Conservation (phyloP, 1,284 basidiomycete species). For the Agroathelia rolfsii region DNA sequence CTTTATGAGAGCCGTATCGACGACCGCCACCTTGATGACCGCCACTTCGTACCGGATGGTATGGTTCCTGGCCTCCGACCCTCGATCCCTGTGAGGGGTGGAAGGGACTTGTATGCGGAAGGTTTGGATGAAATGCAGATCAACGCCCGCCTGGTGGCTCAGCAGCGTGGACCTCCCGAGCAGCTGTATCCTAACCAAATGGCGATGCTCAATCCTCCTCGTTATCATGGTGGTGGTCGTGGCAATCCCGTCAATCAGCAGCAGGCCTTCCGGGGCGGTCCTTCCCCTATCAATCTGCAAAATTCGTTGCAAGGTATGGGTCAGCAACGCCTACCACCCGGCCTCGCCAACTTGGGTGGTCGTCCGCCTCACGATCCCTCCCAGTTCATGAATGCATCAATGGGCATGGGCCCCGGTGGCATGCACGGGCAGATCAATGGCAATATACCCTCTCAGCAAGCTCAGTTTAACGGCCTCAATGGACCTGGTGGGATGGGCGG, state of each 20-base stretch:
- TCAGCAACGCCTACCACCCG: slow-evolving; percentile 64
- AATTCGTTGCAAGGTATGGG: slow-evolving; percentile 33
- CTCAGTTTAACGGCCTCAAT: slow-evolving; percentile 42
- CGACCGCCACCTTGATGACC: slow-evolving; percentile 61
- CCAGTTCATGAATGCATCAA: slow-evolving; percentile 48
- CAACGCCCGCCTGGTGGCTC: slow-evolving; percentile 44
- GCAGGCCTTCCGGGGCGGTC: slow-evolving; percentile 56
- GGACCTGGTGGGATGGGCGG: slow-evolving; percentile 28
- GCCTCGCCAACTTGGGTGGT: slow-evolving; percentile 71
- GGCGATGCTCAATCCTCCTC: too few relatives aligned
- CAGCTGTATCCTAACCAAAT: slow-evolving; percentile 41
- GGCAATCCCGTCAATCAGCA: slow-evolving; percentile 53
- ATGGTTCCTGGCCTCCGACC: slow-evolving; percentile 74
- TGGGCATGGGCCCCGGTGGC: slow-evolving; percentile 34
- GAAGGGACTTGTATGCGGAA: slow-evolving; percentile 57
- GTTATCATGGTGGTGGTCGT: too few relatives aligned
- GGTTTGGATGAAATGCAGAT: slow-evolving; percentile 55
- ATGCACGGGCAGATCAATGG: slow-evolving; percentile 37
- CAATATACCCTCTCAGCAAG: slow-evolving; percentile 36
- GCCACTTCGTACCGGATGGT: slow-evolving; percentile 71
- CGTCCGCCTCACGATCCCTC: slow-evolving; percentile 69
- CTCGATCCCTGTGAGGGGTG: slow-evolving; percentile 45
- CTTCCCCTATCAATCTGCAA: slow-evolving; percentile 47
- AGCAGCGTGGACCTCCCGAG: slow-evolving; percentile 43
- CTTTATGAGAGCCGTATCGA: slow-evolving; percentile 64